Percentiles rank a stretch among this genome's conserved stretches.
phyloP scores from a whole-genome alignment of 2,329 filamentous ascomycete species.

The Scytalidium sp. region DNA sequence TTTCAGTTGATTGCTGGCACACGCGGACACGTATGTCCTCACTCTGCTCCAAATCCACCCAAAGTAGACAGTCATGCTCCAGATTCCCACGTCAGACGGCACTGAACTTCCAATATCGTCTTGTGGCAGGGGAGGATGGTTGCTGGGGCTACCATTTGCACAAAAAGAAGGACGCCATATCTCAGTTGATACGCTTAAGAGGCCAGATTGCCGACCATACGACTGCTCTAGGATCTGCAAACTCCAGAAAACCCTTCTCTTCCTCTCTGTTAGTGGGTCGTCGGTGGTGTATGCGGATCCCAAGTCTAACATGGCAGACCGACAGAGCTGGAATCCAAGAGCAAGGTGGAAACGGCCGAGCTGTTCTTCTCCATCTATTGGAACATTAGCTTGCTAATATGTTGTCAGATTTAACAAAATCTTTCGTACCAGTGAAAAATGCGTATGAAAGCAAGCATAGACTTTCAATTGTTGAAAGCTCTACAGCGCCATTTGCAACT shows the following conservation, averaged over 20 bases:
- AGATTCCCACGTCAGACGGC: slow-evolving; percentile 42
- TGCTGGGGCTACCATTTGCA: slow-evolving; percentile 23
- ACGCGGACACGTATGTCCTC: slow-evolving; percentile 44
- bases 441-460: slow-evolving; percentile 48
- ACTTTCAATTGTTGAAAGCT: slow-evolving; percentile 47
- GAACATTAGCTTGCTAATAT: no score
- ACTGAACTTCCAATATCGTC: slow-evolving; percentile 41
- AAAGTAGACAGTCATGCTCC: slow-evolving; percentile 46
- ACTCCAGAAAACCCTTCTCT: slow-evolving; percentile 50
- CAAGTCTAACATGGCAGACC: slow-evolving; percentile 46
- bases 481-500: slow-evolving; percentile 47
- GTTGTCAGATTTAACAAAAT: no score
- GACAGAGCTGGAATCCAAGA: slow-evolving; percentile 47
- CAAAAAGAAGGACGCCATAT: slow-evolving; percentile 36
- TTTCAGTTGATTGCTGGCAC: slow-evolving; percentile 41
- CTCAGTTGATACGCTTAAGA: slow-evolving; percentile 39
- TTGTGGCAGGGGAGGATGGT: slow-evolving; percentile 37
- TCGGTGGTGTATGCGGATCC: slow-evolving; percentile 35
- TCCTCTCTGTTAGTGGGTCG: slow-evolving; percentile 37
- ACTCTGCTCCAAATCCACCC: slow-evolving; percentile 50
- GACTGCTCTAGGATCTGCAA: slow-evolving; percentile 47
- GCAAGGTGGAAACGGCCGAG: slow-evolving; percentile 49
- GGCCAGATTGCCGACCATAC: slow-evolving; percentile 44
- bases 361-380: slow-evolving; percentile 48
- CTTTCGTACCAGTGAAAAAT: no score